Conservation (phyloP, 352 stramenopile genomes). For the Plasmopara muralis region DNA sequence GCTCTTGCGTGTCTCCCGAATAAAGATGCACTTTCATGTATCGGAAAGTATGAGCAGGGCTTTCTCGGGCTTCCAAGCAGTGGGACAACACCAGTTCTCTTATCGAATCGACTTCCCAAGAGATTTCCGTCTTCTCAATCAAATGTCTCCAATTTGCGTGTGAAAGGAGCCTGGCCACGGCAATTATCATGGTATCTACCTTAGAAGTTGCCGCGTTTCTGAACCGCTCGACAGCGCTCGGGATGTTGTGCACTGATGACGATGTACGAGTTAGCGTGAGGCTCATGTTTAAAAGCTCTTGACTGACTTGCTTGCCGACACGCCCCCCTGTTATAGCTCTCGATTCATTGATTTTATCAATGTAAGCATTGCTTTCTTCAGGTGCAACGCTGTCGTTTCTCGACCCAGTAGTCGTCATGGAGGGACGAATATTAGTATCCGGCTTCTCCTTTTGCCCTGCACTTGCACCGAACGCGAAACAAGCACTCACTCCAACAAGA, state of each 20-base stretch:
- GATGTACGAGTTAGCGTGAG: background rate
- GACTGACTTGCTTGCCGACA: background rate
- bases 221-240: background rate
- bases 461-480: background rate
- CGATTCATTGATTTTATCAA: background rate
- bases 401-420: background rate
- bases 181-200: background rate
- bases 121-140: background rate
- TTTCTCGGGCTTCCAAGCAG: background rate
- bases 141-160: background rate
- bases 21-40: background rate
- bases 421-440: background rate
- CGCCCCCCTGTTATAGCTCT: background rate
- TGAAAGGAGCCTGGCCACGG: background rate
- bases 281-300: background rate
- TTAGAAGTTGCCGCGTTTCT: background rate
- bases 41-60: background rate
- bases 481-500: background rate
- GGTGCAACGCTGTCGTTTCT: background rate
- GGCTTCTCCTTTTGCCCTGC: background rate
- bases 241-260: background rate
- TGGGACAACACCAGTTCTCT: background rate
- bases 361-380: background rate
- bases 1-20: background rate
- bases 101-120: background rate